These are phyloP conservation scores for Botrytis galanthina DNA, from an alignment of 2,329 filamentous ascomycete genomes.

Conservation along the genomic window DNA sequence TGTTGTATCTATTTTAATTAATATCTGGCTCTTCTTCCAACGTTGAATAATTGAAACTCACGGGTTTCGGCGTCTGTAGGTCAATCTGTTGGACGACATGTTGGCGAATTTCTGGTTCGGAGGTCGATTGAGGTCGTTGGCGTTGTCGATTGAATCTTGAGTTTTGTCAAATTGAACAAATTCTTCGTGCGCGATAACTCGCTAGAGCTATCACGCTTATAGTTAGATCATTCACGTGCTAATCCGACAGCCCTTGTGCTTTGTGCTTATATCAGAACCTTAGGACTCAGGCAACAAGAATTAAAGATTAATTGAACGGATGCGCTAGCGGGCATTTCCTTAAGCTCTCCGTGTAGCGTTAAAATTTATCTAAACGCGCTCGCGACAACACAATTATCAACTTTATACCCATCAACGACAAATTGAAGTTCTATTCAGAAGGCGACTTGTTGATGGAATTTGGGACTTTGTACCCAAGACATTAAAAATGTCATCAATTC, in stretches of 20 bases:
- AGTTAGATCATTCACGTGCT: slow-evolving; percentile 10
- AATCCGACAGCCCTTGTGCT: background rate
- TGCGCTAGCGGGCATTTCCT: slow-evolving; percentile 20
- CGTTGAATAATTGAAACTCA: slow-evolving; percentile 46
- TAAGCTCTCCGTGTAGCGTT: slow-evolving; percentile 3
- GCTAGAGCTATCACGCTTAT: slow-evolving; percentile 18
- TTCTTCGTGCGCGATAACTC: slow-evolving; percentile 17
- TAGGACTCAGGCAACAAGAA: background rate
- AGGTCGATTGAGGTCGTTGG: slow-evolving; percentile 37
- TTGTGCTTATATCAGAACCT: background rate
- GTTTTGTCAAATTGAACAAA: slow-evolving; percentile 15
- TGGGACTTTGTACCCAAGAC: slow-evolving; percentile 30
- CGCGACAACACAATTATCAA: slow-evolving; percentile 14
- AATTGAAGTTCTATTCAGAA: slow-evolving; percentile 17
- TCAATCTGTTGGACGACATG: slow-evolving; percentile 53
- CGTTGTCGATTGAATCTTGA: slow-evolving; percentile 21
- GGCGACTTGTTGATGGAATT: slow-evolving; percentile 27
- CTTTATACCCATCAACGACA: slow-evolving; percentile 17
- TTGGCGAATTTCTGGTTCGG: slow-evolving; percentile 41
- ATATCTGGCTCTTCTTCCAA: slow-evolving; percentile 22
- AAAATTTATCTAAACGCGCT: slow-evolving; percentile 20
- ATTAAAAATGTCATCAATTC: slow-evolving; percentile 55
- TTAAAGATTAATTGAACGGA: slow-evolving; percentile 4
- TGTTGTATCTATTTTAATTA: slow-evolving; percentile 76
- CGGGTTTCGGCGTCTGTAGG: slow-evolving; percentile 68